A percentile compares a stretch with the other conserved stretches of the same genome.
Evolutionary conservation across 805 yeast genomes (phyloP).

Genomic region (Myxozyma melibiosi): DNA sequence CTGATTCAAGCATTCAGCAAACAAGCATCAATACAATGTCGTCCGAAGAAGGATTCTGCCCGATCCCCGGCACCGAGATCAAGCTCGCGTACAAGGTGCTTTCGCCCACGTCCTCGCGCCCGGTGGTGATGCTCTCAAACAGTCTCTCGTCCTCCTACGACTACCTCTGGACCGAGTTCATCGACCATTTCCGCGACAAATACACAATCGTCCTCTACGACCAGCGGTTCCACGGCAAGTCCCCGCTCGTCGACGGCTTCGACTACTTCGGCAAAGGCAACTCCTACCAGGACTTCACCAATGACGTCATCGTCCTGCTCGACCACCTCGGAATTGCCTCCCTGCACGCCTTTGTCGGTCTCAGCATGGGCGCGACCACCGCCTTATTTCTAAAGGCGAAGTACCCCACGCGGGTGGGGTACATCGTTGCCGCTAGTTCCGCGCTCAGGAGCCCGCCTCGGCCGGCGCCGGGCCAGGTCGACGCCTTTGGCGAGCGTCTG

Average conservation of each 20-base stretch:
- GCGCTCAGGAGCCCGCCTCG: constrained; percentile 12
- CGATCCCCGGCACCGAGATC: background rate
- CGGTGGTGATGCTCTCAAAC: constrained; percentile 29
- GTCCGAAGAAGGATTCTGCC: constrained; percentile 8
- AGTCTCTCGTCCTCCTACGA: constrained; percentile 13
- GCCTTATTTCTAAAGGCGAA: constrained; percentile 18
- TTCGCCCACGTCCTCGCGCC: constrained; percentile 9
- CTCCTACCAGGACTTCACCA: constrained; percentile 22
- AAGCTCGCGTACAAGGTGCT: constrained; percentile 17
- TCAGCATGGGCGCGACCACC: constrained; percentile 33
- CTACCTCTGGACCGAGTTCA: constrained; percentile 27
- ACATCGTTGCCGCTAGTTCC: constrained; percentile 27
- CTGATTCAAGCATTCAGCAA: no score
- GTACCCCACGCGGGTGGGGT: constrained; percentile 21
- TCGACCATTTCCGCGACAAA: constrained; percentile 20
- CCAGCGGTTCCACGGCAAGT: constrained; percentile 31
- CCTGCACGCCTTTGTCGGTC: constrained; percentile 26
- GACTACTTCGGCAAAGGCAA: constrained; percentile 27
- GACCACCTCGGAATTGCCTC: constrained; percentile 28
- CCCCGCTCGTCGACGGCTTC: constrained; percentile 24
- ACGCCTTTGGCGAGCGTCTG: constrained; percentile 23
- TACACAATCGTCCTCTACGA: constrained; percentile 29
- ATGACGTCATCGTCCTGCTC: constrained; percentile 23
- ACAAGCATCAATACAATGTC: background rate
- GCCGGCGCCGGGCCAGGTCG: constrained; percentile 11